These are phyloP conservation scores for Pseudozyma thailandica DNA, from an alignment of 1,284 basidiomycete genomes.

Conservation along the genomic window DNA sequence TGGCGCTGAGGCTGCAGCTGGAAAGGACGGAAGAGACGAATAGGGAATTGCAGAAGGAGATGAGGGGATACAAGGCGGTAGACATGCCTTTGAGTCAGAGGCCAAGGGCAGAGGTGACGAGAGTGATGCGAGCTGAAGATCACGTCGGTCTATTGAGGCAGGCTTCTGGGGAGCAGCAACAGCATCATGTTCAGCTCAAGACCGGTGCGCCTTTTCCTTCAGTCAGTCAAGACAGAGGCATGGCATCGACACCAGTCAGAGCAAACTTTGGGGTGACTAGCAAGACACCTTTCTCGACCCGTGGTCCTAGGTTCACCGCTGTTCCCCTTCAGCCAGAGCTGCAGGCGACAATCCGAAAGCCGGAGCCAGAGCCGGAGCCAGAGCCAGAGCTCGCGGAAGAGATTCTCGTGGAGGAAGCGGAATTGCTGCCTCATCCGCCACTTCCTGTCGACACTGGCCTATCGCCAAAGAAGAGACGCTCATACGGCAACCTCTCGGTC, in stretches of 20 bases:
- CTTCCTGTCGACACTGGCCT: constrained; percentile 23
- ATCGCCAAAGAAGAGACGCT: constrained; percentile 40
- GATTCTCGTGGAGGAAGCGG: constrained; percentile 3
- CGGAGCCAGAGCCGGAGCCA: background rate
- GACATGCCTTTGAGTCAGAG: constrained; percentile 39
- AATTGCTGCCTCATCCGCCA: constrained; percentile 18
- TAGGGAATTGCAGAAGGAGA: constrained; percentile 15
- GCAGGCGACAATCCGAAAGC: constrained; percentile 13
- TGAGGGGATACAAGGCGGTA: constrained; percentile 33
- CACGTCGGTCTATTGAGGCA: constrained; percentile 29
- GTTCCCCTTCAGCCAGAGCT: constrained; percentile 22
- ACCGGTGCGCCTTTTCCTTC: background rate
- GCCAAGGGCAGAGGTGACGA: constrained; percentile 33
- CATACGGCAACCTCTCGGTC: constrained; percentile 43
- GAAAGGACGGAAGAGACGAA: constrained; percentile 26
- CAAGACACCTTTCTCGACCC: constrained; percentile 27
- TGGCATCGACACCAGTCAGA: constrained; percentile 17
- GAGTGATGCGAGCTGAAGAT: constrained; percentile 28
- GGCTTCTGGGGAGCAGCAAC: constrained; percentile 19
- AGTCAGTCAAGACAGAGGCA: background rate
- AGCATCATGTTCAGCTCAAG: background rate
- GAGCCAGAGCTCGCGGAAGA: constrained; percentile 6
- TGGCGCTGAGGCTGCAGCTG: constrained; percentile 21
- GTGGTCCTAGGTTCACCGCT: constrained; percentile 24
- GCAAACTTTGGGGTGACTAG: constrained; percentile 3